Percentiles rank a stretch among this genome's conserved stretches.
These are phyloP conservation scores for Tetracladium maxilliforme DNA, from an alignment of 2,329 filamentous ascomycete species.

Conservation along the genomic window DNA sequence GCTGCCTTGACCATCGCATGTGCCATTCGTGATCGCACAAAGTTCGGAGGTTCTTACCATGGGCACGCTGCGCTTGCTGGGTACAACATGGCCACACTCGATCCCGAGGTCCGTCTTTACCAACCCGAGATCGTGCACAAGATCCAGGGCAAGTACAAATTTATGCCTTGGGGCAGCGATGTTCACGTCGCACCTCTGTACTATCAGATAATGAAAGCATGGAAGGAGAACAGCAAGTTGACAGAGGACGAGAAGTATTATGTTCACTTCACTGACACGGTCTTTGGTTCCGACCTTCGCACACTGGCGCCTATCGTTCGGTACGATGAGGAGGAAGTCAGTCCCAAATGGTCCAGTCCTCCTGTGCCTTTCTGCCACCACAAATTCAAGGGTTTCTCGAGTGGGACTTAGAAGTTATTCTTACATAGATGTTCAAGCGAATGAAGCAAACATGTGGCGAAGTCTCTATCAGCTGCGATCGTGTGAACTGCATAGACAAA, in stretches of 20 bases:
- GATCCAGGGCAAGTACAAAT: constrained; percentile 2
- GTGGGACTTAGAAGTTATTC: too few relatives aligned
- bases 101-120: constrained; percentile 32
- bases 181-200: constrained; percentile 3
- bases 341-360: not conserved
- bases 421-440: too few relatives aligned
- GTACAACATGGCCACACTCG: constrained; percentile 50
- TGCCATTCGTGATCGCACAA: constrained; percentile 44
- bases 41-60: constrained; percentile 45
- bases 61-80: constrained; percentile 46
- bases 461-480: too few relatives aligned
- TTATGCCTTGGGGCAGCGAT: not conserved
- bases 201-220: constrained; percentile 2
- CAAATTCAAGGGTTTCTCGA: too few relatives aligned
- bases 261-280: not conserved
- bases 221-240: constrained; percentile 4
- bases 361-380: not conserved
- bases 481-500: too few relatives aligned
- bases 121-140: constrained; percentile 21
- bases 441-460: too few relatives aligned
- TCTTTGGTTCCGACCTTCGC: not conserved
- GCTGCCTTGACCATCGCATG: constrained; percentile 48
- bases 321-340: not conserved
- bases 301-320: not conserved
- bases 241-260: not conserved